Percentiles rank a stretch among this genome's conserved stretches.
phyloP scores from a whole-genome alignment of 116 monocot species.

The Dioscorea cayenensis region DNA sequence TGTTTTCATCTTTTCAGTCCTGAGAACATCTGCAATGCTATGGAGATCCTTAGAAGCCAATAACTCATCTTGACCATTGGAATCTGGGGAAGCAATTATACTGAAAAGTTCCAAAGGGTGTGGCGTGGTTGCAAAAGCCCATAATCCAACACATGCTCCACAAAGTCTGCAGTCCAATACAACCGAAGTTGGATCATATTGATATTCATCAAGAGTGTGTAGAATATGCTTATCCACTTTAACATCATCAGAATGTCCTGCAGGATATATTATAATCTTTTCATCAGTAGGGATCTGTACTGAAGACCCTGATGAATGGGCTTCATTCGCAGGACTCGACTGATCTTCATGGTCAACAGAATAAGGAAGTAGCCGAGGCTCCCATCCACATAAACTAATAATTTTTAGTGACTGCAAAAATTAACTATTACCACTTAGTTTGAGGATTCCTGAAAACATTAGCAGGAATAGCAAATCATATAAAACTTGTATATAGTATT shows the following conservation, averaged over 20 bases:
- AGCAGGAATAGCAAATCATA: not conserved
- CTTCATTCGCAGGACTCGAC: conserved; percentile 1
- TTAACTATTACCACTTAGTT: not conserved
- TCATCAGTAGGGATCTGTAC: conserved; percentile 12
- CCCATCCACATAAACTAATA: conserved; percentile 94
- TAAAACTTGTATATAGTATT: not conserved
- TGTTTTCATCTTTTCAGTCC: conserved; percentile 4
- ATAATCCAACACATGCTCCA: conserved; percentile 86
- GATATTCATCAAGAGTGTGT: conserved; percentile 17
- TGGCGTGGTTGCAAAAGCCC: conserved; percentile 50
- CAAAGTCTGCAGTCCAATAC: conserved; percentile 80
- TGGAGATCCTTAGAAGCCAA: conserved; percentile 5
- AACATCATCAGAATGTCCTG: conserved; percentile 5
- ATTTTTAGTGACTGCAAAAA: conserved; percentile 64
- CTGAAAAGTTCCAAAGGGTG: conserved; percentile 69
- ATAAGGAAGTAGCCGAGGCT: conserved; percentile 79
- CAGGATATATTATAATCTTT: conserved; percentile 1
- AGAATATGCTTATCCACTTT: conserved; percentile 10
- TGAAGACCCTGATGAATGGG: conserved; percentile 17
- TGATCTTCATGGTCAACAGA: conserved; percentile 45
- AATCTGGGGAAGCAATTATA: conserved; percentile 37
- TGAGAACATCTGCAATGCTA: conserved; percentile 10
- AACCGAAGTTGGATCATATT: conserved; percentile 62
- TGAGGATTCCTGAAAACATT: not conserved
- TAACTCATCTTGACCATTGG: conserved; percentile 16